Base-by-base conservation (phyloP, 805 yeast species). In the Kluyveromyces lactis region DNA sequence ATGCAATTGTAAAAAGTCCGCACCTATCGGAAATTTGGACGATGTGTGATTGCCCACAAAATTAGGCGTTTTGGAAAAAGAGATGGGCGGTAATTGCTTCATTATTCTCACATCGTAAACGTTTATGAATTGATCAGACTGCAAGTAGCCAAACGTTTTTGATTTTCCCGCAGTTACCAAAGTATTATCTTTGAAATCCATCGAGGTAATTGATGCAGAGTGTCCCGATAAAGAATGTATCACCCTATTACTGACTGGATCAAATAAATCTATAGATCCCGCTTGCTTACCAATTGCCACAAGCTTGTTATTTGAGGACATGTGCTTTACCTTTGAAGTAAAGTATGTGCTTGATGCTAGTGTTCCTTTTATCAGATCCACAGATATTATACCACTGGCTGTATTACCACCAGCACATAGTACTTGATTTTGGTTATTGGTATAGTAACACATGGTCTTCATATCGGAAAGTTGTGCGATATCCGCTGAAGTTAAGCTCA, bases 131-230 rank as follows among this genome's bases (percentile, higher is more conserved):
- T 95, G 90, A 54, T 92, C 97, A 7, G 77, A 69, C 15, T 71
- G 60, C 40, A 68, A 68, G 6, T 70, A 67, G 35, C 79, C 77
- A 37, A 77, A 74, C 35, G 86, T 73, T 18, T 77, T 63, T 0
- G 89, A 76, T 47, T 77, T 79, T 16, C 97, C 97, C 42, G 95
- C 86, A 0, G 95, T 81, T 13, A 86, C 77, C 31, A 85, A 66
- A 24, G 75, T 75, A 42, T 73, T 72, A 16, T 82, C 89, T 48
- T 72, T 71, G 16, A 79, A 70, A 48, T 77, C 84, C 55, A 84
- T 66, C 38, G 78, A 79, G 0, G 86, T 71, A 15, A 84, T 61
- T 1, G 77, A 64, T 2, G 80, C 75, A 21, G 77, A 72, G 55
- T 79, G 86, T 9, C 80, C 77, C 9, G 65, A 60, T 48, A 81